Base-by-base conservation (phyloP, 352 stramenopile genomes). In the Peronosclerospora sorghi region DNA sequence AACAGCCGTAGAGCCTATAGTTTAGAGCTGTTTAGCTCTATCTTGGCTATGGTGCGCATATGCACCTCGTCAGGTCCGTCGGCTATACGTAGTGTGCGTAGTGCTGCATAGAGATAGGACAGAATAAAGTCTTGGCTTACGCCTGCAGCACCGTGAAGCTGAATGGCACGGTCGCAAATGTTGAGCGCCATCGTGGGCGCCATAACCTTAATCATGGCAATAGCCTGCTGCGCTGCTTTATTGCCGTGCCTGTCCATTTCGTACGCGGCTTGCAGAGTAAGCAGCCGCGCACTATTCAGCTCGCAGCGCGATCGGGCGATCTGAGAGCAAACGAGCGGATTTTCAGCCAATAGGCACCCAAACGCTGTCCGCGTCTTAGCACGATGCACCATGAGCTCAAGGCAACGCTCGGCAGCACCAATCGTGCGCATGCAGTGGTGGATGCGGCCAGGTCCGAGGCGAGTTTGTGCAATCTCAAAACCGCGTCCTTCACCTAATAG, bases 401-500 rank as follows among this genome's bases (percentile, higher is more conserved):
- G 62, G 47, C 83, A 92, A 21, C 73, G 70, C 61, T 96, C 84
- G 19, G 83, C 77, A 38, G 81, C 77, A 19, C 95, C 95, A 49
- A 98, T 92, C 13, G 91, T 62, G 35, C 94, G 83, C 95, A 98
- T 98, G 70, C 94, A 98, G 71, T 99, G 95, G 78, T 99, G 95
- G 53, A 98, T 98, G 12, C 95, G 82, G 15, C 95, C 95, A 9
- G 83, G 83, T 48, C 96, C 93, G n/a, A 98, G 77, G 8, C 91
- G 96, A 42, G 79, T 72, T 59, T 87, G 77, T 14, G 68, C 82
- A 48, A 96, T 95, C 58, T 94, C 87, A 54, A 96, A 95, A 5
- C 85, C 85, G 26, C 80, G 74, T 21, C 85, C 85, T 59, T 86
- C 65, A 18, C 74, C 70, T 3, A 91, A 65, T 35, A 95, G 51